phyloP scores from a whole-genome alignment of 176 grass and related monocot genomes.

The Aegilops tauschii region DNA sequence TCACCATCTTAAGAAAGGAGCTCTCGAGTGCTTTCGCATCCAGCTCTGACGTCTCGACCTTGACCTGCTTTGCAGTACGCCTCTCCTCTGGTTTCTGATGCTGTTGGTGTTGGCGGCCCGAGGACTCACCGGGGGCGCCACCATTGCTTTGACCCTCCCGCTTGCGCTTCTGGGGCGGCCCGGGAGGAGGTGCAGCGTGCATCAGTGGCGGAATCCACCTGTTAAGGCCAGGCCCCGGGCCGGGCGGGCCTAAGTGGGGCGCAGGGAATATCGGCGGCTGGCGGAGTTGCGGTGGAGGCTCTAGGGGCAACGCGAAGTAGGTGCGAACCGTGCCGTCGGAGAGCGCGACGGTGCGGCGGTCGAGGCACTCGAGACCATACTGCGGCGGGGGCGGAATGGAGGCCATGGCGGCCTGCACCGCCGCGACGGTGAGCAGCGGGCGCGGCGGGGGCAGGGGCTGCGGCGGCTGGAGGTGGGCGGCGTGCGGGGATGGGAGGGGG shows the following conservation, averaged over 20 bases:
- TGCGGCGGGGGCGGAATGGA: constrained; percentile 51
- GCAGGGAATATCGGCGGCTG: constrained; percentile 25
- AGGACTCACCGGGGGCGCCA: background rate
- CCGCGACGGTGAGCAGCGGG: constrained; percentile 52
- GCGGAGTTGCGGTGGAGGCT: constrained; percentile 50
- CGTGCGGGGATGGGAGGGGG: constrained; percentile 2
- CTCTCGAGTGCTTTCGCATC: constrained; percentile 54
- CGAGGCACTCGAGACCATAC: constrained; percentile 41
- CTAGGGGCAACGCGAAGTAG: constrained; percentile 83
- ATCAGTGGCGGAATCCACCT: background rate
- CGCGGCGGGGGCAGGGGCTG: constrained; percentile 3
- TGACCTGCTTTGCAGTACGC: constrained; percentile 37
- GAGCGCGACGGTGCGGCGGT: constrained; percentile 53
- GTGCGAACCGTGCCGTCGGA: constrained; percentile 77
- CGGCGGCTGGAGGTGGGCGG: background rate
- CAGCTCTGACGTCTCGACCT: constrained; percentile 35
- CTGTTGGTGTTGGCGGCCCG: constrained; percentile 13
- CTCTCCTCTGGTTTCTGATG: constrained; percentile 24
- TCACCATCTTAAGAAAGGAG: constrained; percentile 86
- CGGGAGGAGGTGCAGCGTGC: background rate
- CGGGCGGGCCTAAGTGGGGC: constrained; percentile 2
- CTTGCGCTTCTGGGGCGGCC: constrained; percentile 33
- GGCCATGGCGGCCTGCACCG: constrained; percentile 42
- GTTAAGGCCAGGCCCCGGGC: background rate
- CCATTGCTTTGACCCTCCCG: constrained; percentile 52